Conservation (phyloP, 2,329 filamentous ascomycete genomes). For the Penicillium sp. region DNA sequence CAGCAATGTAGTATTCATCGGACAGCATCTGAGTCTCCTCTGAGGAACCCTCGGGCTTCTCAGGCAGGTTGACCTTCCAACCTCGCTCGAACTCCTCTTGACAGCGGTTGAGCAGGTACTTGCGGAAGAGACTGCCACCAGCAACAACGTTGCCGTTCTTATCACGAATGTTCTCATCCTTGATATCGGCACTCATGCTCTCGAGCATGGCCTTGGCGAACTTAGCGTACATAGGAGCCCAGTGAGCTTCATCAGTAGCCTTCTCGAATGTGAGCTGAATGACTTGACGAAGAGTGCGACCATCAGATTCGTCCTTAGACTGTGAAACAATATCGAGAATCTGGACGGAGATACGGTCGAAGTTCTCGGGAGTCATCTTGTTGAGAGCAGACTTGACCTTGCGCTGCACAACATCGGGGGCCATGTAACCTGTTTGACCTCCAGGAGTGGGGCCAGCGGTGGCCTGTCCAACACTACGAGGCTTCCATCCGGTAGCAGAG, state of each 20-base stretch:
- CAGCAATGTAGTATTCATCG: conserved; percentile 82
- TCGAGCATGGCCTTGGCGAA: conserved; percentile 98
- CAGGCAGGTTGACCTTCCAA: conserved; percentile 86
- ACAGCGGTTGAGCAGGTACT: conserved; percentile 97
- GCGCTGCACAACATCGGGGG: conserved; percentile 91
- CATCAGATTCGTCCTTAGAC: conserved; percentile 92
- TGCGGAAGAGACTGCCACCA: conserved; percentile 92
- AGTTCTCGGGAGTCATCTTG: conserved; percentile 99
- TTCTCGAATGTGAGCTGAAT: conserved; percentile 99
- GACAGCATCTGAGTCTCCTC: conserved; percentile 81
- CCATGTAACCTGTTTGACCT: conserved; percentile 61
- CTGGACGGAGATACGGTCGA: conserved; percentile 91
- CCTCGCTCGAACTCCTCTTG: conserved; percentile 98
- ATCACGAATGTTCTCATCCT: conserved; percentile 91
- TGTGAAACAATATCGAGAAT: conserved; percentile 90
- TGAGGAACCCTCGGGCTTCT: conserved; percentile 69
- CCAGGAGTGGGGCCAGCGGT: conserved; percentile 50
- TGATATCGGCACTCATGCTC: conserved; percentile 91
- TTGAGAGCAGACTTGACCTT: conserved; percentile 98
- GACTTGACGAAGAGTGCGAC: conserved; percentile 91
- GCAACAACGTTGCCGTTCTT: conserved; percentile 84
- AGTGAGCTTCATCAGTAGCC: conserved; percentile 96
- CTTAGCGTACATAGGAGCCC: conserved; percentile 98
- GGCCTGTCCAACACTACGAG: conserved; percentile 63
- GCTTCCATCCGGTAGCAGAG: conserved; percentile 84